Conservation (phyloP, 169 alveolate species). For the Fabrea salina region DNA sequence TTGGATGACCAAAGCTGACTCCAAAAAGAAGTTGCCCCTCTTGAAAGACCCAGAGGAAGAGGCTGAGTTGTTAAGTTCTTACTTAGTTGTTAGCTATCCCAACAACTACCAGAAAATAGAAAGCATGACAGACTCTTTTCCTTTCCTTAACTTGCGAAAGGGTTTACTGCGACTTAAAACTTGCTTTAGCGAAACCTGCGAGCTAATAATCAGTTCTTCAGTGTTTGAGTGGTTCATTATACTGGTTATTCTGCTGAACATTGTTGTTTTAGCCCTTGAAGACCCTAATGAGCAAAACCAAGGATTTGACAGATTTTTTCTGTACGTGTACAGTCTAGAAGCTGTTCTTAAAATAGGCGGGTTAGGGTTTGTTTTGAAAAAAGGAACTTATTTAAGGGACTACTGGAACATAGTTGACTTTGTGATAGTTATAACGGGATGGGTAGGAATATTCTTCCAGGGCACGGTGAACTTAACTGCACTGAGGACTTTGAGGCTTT, state of each 20-base stretch:
- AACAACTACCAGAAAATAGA: slow-evolving; percentile 10
- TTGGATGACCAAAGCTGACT: too few relatives aligned
- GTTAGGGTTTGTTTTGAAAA: slow-evolving; percentile 36
- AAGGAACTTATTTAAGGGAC: slow-evolving; percentile 60
- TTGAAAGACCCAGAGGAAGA: too few relatives aligned
- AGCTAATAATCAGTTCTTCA: neutral
- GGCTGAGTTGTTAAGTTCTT: too few relatives aligned
- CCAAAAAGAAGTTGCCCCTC: too few relatives aligned
- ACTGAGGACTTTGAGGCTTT: slow-evolving; percentile 64
- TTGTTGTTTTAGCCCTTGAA: slow-evolving; percentile 57
- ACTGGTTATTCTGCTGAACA: slow-evolving; percentile 56
- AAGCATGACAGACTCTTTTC: neutral
- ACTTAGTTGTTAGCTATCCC: too few relatives aligned
- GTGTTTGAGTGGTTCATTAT: slow-evolving; percentile 59
- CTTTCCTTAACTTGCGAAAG: neutral
- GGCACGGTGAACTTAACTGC: slow-evolving; percentile 50
- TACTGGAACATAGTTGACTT: slow-evolving; percentile 71
- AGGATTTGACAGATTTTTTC: slow-evolving; percentile 38
- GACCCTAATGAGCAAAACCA: slow-evolving; percentile 55
- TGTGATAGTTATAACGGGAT: slow-evolving; percentile 61
- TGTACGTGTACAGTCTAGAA: slow-evolving; percentile 60
- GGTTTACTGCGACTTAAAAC: neutral
- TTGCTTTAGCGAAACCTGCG: neutral
- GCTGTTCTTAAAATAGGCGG: slow-evolving; percentile 60
- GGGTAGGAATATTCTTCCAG: slow-evolving; percentile 40